Evolutionary conservation across 2,329 filamentous ascomycete species (phyloP), one percentile per base, ranked within the genome.

Genomic region (Raffaelea arxii): DNA sequence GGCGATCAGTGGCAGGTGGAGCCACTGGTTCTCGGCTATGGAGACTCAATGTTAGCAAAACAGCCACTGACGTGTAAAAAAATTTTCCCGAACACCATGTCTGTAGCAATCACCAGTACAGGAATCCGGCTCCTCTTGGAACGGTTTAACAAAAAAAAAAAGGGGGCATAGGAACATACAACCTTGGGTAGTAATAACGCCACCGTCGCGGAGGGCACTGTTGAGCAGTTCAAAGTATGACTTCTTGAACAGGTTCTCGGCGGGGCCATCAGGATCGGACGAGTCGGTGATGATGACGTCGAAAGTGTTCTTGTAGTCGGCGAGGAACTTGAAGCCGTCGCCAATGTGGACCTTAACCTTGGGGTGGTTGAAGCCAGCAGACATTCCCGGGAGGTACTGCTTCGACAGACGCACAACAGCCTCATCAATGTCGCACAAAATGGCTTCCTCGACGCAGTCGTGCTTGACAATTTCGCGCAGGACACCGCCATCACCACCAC

Each of bases 101-200:
- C 25, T 19, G 38, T 16, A 10, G 27, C 27, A n/a, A 22, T 22
- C 11, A 3, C 18, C 9, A 23, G 37, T 36, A 36, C 32, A 36
- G 32, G 14, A n/a, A n/a, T 18, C 32, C 32, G 19, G 32, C 16
- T 36, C 32, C 32, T 36, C 32, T 18, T 36, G 32, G 32, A 36
- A 42, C n/a, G 40, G 25, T 12, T 18, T 24, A 6, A 42, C 6
- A 45, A 49, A 54, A 42, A 40, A 51, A 46, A 39, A 42, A 16
- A 46, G 41, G 55, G 53, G 47, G 49, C 25, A 39, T 44, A 51
- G 81, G 56, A 76, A 87, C 88, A 79, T 89, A 94, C 88, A 94
- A 98, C 92, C 92, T 96, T 98, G 92, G 65, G 92, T 98, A 71
- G 89, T 91, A 72, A 98, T 97, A 64, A 98, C 89, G 74, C 92